These are phyloP conservation scores for Leucoagaricus sp. DNA, from an alignment of 1,284 basidiomycete species.

Conservation along the genomic window DNA sequence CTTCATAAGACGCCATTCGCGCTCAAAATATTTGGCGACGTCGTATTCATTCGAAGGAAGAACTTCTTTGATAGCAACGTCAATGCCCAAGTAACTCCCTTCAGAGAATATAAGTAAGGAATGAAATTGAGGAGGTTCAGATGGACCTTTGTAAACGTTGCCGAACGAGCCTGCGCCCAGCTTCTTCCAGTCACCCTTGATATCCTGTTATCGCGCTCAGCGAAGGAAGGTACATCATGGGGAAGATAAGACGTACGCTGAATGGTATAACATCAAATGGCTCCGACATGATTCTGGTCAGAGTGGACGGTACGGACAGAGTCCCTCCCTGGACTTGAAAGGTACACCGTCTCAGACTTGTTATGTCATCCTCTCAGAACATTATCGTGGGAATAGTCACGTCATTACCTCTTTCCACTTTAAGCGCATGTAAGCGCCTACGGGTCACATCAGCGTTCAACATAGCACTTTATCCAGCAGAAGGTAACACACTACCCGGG, in stretches of 20 bases:
- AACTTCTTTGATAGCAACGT: conserved; percentile 96
- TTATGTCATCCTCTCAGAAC: conserved; percentile 14
- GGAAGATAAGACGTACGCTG: conserved; percentile 48
- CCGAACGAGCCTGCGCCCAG: conserved; percentile 92
- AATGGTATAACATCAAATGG: conserved; percentile 85
- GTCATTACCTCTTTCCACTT: background rate
- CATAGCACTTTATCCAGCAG: no score
- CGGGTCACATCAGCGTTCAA: no score
- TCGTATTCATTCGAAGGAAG: conserved; percentile 89
- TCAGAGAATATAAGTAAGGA: conserved; percentile 4
- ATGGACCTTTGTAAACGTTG: conserved; percentile 84
- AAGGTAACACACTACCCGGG: no score
- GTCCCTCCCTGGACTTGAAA: background rate
- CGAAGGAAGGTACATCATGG: background rate
- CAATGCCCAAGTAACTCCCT: conserved; percentile 92
- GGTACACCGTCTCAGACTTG: conserved; percentile 8
- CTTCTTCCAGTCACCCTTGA: conserved; percentile 86
- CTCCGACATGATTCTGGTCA: conserved; percentile 39
- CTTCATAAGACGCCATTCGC: conserved; percentile 97
- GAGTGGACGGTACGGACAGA: background rate
- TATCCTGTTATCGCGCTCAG: conserved; percentile 75
- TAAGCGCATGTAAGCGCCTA: no score
- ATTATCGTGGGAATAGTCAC: conserved; percentile 3
- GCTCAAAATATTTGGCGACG: conserved; percentile 95
- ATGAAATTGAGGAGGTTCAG: background rate